These are phyloP conservation scores for Spiraea crenata DNA, from an alignment of 331 rosid genomes.

Conservation along the genomic window DNA sequence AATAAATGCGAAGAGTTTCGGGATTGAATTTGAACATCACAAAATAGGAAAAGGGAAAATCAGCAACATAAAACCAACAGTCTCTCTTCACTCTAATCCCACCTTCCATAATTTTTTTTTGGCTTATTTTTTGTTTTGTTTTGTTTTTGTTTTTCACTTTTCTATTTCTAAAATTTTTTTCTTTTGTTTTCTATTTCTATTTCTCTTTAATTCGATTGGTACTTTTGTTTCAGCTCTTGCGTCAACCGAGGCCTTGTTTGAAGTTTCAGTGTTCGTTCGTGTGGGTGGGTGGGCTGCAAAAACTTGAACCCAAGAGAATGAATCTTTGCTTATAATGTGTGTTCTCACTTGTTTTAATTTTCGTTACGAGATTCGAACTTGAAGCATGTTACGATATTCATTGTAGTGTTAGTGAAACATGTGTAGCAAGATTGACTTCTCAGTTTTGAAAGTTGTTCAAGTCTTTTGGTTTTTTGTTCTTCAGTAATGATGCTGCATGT, in stretches of 20 bases:
- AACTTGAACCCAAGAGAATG: background rate
- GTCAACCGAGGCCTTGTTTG: slow-evolving; percentile 36
- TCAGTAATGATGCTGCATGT: background rate
- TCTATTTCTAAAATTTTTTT: slow-evolving; percentile 19
- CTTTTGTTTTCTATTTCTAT: slow-evolving; percentile 31
- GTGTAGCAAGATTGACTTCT: slow-evolving; percentile 31
- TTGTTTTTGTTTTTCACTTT: slow-evolving; percentile 23
- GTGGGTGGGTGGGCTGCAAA: background rate
- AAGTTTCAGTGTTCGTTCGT: background rate
- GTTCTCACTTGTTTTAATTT: background rate
- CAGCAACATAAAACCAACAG: slow-evolving; percentile 47
- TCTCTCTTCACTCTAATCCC: slow-evolving; percentile 50
- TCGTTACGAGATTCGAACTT: background rate
- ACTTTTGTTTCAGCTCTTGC: slow-evolving; percentile 20
- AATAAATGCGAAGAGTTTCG: slow-evolving; percentile 23
- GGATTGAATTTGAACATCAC: slow-evolving; percentile 44
- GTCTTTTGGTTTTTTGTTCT: slow-evolving; percentile 12
- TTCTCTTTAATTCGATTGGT: slow-evolving; percentile 36
- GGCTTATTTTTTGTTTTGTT: slow-evolving; percentile 5
- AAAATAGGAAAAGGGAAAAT: slow-evolving; percentile 39
- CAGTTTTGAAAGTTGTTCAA: slow-evolving; percentile 20
- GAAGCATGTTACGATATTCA: no score
- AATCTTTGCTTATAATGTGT: background rate
- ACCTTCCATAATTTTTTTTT: slow-evolving; percentile 55
- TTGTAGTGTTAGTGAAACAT: no score